Evolutionary conservation across 164 flowering plant species (phyloP), one percentile per base, ranked within the genome.

Genomic region (Saururus chinensis): DNA sequence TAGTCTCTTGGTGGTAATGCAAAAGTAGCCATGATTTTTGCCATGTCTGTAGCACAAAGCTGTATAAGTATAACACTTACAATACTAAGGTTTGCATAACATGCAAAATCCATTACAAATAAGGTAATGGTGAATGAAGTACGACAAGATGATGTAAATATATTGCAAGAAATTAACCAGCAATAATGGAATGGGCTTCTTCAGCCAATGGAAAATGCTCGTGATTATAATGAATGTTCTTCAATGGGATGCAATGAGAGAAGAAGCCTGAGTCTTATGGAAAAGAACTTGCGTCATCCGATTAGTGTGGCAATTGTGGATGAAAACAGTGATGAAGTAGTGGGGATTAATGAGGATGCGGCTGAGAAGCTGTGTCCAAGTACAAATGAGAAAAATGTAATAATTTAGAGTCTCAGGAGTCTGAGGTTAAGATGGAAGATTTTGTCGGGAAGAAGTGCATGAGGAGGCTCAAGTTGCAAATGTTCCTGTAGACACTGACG

Each of bases 71-170:
- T 91, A 69, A 89, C 95, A 30, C 76, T 84, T 35, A 89, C 97
- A 71, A 95, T 97, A 2, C 65, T 95, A 70, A 78, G 99, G 69
- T 95, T 95, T 74, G 99, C 99, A 51, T 97, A 95, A 70, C 91
- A 96, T 60, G 97, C 96, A 22, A 95, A 95, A 79, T 89, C 92
- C 58, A 84, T 95, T 19, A 86, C 88, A 76, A 95, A 95, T 71
- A 91, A 86, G 71, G 99, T 96, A 40, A 82, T 82, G 70, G 86
- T 95, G 48, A 95, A 95, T 86, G 99, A 91, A 81, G 85, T 80
- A 60, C 85, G 79, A 82, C 84, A 89, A 73, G 92, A 95, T 67
- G 96, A 95, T 77, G 93, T 87, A 52, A 84, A 87, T 66, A 69
- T 76, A 62, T 70, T 95, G 78, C 84, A 96, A 54, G 93, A 86